Conservation (phyloP, 129 eudicot species). For the Lonicera japonica region DNA sequence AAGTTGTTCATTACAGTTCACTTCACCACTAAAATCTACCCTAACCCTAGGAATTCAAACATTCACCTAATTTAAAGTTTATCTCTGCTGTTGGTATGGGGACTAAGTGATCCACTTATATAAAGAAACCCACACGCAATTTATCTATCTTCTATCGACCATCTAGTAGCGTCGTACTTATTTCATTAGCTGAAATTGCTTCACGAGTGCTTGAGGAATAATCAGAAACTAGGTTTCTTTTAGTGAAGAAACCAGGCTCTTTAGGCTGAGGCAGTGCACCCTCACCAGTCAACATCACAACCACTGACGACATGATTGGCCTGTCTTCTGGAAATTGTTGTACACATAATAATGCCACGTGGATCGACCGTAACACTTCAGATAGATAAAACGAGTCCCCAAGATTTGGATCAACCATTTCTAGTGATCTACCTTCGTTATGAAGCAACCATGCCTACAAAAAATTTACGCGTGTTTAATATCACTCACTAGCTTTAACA, state of each 20-base stretch:
- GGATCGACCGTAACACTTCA: neutral
- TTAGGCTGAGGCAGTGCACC: conserved; percentile 1
- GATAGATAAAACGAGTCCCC: neutral
- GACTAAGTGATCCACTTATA: neutral
- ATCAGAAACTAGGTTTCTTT: neutral
- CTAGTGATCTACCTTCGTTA: neutral
- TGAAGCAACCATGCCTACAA: conserved; percentile 1
- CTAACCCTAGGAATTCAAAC: neutral
- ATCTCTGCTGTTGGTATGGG: neutral
- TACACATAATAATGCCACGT: conserved; percentile 4
- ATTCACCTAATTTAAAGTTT: neutral
- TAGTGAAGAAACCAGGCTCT: conserved; percentile 5
- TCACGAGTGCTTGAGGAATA: neutral
- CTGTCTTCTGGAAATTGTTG: conserved; percentile 6
- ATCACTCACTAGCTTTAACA: neutral
- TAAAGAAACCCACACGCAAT: neutral
- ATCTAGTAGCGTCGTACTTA: neutral
- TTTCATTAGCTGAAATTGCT: neutral
- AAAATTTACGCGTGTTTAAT: neutral
- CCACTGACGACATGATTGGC: conserved; percentile 1
- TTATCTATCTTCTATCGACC: conserved; percentile 1
- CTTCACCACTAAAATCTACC: neutral
- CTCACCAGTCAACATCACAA: conserved; percentile 1
- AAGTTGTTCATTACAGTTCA: neutral
- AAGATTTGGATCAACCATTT: neutral